Evolutionary conservation across 345 rosid genomes (phyloP), one percentile per base, ranked within the genome.

Genomic region (Acer saccharum): DNA sequence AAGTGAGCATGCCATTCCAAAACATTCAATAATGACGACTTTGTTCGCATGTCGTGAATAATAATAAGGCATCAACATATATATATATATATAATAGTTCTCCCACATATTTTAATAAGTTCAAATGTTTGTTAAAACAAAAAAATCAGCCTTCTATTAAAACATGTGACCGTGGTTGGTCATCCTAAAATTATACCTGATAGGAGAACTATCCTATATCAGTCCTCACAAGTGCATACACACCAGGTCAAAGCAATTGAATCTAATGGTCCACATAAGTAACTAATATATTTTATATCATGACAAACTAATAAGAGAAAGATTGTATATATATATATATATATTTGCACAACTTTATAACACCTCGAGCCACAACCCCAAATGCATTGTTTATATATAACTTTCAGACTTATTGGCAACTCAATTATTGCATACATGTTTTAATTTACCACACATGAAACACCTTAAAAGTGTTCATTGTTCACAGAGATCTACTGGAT

Each of bases 321-420:
- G 27, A 25, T 25, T 25, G 1, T 1, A 39, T 21, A 39, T 32
- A 1, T 1, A 39, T 21, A 39, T 32, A 11, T 35, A 39, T 32
- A 5, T 39, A 12, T 63, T n/a, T 25, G 18, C 21, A 54, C 63
- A 16, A 10, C 46, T 54, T 71, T 71, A 32, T 62, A 43, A 54
- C 39, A 44, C 69, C 77, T 63, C 69, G 43, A 74, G 69, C 29
- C 69, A 63, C 77, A 27, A 63, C 27, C 77, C 14, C 48, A 44
- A 61, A 7, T 62, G 57, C 23, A 44, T 73, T 4, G 4, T 39
- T 39, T 65, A 35, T 32, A 65, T 16, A 16, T 54, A 16, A 54
- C 7, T 0, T 16, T 54, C 58, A 16, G 58, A 54, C n/a, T 54
- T 54, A 54, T 54, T 54, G 58, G 58, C n/a, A 54, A 17, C n/a